Evolutionary conservation across 2,329 filamentous ascomycete genomes (phyloP), one percentile per base, ranked within the genome.

Genomic region (Exophiala phaeomuriformis): DNA sequence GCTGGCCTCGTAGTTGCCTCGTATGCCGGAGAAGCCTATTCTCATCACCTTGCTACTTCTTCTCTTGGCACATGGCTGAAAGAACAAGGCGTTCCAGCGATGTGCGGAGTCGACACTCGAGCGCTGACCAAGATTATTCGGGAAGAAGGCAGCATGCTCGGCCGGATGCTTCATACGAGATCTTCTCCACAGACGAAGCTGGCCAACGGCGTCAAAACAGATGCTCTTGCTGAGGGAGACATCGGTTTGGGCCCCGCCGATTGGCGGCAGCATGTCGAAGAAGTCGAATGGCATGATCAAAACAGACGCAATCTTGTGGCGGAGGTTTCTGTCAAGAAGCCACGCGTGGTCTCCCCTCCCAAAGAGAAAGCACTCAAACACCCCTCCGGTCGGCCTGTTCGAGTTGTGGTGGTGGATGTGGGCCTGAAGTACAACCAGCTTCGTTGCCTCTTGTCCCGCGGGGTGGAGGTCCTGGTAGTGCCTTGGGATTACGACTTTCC

Each of bases 401-500:
- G 90, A 67, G 84, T 98, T 57, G 77, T 97, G 47, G 95, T 90
- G 69, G 81, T 98, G 63, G 93, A 98, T 74, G 91, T 98, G 63
- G 93, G 93, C 69, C 84, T 97, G 77, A 98, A 98, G 75, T 96
- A 88, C 75, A 98, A 97, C 75, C 93, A 98, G 75, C 79, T 98
- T 64, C 82, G 93, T 63, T 98, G 93, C 75, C 84, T 98, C 65
- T 78, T 98, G 55, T 85, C 83, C 65, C 84, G 93, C 63, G 93
- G 93, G 51, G 86, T 97, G 52, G 93, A 98, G 69, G 90, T 97
- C 47, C 75, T 95, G 61, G 89, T 96, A 52, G 90, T 93, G 60
- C 93, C 93, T 6, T 98, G 91, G 90, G 84, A 98, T 73, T 90
- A 96, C 67, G 86, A 97, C 70, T 90, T 97, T 69, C 82, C 85